Conservation (phyloP, 2,329 filamentous ascomycete species). For the Tricladium varicosporioides region DNA sequence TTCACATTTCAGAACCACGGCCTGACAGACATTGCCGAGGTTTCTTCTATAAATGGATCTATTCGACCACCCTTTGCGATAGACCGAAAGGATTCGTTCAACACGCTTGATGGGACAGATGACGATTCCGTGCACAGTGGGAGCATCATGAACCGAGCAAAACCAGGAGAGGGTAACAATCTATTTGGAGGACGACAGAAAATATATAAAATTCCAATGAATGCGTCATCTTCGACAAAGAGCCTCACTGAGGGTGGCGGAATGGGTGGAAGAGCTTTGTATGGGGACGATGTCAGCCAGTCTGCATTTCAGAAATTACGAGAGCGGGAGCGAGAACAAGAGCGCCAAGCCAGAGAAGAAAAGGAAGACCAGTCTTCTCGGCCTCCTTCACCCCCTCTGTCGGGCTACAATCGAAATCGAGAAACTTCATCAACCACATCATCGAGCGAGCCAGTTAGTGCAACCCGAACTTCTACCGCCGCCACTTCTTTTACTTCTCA, state of each 20-base stretch:
- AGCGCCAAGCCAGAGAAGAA: constrained; percentile 37
- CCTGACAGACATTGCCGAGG: constrained; percentile 85
- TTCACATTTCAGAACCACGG: constrained; percentile 48
- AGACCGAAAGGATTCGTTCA: constrained; percentile 63
- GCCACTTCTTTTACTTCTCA: constrained; percentile 88
- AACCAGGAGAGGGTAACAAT: constrained; percentile 85
- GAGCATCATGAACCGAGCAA: constrained; percentile 80
- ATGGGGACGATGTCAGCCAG: constrained; percentile 81
- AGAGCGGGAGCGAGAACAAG: constrained; percentile 40
- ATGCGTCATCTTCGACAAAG: constrained; percentile 43
- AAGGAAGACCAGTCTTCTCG: constrained; percentile 39
- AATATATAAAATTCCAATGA: constrained; percentile 78
- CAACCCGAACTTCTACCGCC: constrained; percentile 74
- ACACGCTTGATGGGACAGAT: constrained; percentile 61
- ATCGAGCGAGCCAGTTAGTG: constrained; percentile 57
- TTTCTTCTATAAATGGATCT: constrained; percentile 71
- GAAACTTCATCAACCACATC: constrained; percentile 87
- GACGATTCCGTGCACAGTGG: constrained; percentile 57
- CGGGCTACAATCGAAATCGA: constrained; percentile 70
- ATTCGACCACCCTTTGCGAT: constrained; percentile 58
- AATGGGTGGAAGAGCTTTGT: constrained; percentile 68
- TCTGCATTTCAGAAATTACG: constrained; percentile 82
- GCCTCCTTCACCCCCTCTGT: constrained; percentile 55
- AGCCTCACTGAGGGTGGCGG: constrained; percentile 36
- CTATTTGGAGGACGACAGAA: constrained; percentile 95